phyloP scores from a whole-genome alignment of 495 filamentous ascomycete species.

The Hypoxylon rickii region DNA sequence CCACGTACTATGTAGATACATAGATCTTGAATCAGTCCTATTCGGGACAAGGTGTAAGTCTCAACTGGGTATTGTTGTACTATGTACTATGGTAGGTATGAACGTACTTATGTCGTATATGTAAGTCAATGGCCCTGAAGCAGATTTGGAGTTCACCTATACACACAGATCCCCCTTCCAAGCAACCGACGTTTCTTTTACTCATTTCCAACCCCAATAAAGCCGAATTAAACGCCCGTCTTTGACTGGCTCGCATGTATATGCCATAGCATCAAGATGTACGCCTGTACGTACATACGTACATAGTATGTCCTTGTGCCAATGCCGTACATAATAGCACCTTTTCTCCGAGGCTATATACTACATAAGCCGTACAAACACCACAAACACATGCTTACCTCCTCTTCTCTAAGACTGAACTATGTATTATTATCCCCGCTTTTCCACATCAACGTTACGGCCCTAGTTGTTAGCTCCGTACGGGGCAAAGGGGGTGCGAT shows the following conservation, averaged over 20 bases:
- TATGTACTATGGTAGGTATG: too few relatives aligned
- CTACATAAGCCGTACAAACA: too few relatives aligned
- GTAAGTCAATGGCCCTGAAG: too few relatives aligned
- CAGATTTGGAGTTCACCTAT: too few relatives aligned
- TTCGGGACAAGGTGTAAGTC: too few relatives aligned
- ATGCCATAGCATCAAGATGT: too few relatives aligned
- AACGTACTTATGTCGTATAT: too few relatives aligned
- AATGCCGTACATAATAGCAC: slow-evolving; percentile 10
- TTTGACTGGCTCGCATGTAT: slow-evolving; percentile 24
- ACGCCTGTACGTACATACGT: neutral
- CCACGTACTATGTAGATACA: neutral
- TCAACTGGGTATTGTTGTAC: too few relatives aligned
- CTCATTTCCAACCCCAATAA: slow-evolving; percentile 19
- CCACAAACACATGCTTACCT: neutral
- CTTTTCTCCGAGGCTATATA: slow-evolving; percentile 25
- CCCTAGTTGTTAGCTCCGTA: slow-evolving; percentile 32
- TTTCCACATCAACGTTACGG: slow-evolving; percentile 31
- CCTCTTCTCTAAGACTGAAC: too few relatives aligned
- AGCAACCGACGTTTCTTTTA: too few relatives aligned
- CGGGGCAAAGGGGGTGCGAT: slow-evolving; percentile 34
- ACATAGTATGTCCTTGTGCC: slow-evolving; percentile 3
- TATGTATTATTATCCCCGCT: slow-evolving; percentile 32
- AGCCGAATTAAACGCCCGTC: slow-evolving; percentile 31
- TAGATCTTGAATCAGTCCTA: too few relatives aligned
- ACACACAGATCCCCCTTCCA: too few relatives aligned